Conservation (phyloP, 2,329 filamentous ascomycete species). For the Stachybotrys echinatus region DNA sequence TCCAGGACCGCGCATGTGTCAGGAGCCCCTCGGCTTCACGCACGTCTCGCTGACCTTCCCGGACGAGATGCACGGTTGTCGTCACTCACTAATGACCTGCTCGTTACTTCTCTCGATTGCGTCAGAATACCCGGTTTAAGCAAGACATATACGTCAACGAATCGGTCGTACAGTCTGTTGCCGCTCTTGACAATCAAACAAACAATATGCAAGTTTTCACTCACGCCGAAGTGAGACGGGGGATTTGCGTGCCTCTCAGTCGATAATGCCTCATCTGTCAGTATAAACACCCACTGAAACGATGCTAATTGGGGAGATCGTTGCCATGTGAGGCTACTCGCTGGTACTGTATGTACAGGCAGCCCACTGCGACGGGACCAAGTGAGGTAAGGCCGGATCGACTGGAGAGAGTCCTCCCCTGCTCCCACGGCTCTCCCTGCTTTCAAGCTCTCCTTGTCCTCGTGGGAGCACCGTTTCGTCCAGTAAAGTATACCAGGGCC, state of each 20-base stretch:
- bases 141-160: no score
- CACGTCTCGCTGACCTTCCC: no score
- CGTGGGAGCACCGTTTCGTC: neutral
- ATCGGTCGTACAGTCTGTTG: neutral
- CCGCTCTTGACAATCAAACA: neutral
- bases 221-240: neutral
- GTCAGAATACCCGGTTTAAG: no score
- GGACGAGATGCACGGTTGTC: no score
- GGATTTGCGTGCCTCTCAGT: neutral
- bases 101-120: no score
- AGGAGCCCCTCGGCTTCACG: no score
- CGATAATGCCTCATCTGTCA: neutral
- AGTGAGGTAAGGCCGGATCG: neutral
- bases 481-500: no score
- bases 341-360: no score
- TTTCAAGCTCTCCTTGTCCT: no score
- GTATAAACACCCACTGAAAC: neutral
- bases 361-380: neutral
- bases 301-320: neutral
- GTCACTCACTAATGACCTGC: no score
- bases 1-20: neutral
- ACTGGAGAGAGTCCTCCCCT: no score
- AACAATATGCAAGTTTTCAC: neutral
- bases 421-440: no score
- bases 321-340: neutral